Base-by-base conservation (phyloP, 371 early-diverging fungal species). In the Choanephora cucurbitarum region DNA sequence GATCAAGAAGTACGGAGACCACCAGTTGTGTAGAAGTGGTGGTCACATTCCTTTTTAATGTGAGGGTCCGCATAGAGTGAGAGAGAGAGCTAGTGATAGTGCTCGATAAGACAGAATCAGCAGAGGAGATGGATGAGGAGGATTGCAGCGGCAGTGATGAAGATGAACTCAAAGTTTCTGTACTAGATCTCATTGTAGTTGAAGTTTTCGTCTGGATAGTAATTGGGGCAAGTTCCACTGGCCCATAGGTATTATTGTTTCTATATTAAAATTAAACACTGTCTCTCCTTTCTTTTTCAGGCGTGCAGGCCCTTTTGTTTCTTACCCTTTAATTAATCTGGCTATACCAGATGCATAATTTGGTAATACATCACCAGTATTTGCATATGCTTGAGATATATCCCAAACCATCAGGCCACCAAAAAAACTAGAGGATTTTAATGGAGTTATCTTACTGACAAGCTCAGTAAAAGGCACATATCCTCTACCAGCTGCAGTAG, bases 331-430 rank as follows among this genome's bases (percentile, higher is more conserved):
- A 43, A 64, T 51, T 15, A 64, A 21, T 28, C 48, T 55, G 24
- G 49, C 23, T 11, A 64, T 43, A 21, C 64, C 64, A 46, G 54
- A 21, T 10, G 59, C 64, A 52, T 64, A 64, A 37, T 58, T 32
- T n/a, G 64, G 64, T n/a, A 58, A 52, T 3, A 64, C 56, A 46
- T 64, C 70, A 3, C 32, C 24, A 7, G 59, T 61, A 31, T 68
- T 77, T 48, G 69, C 73, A 75, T 50, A 76, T 41, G 79, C 68
- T 22, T 73, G 63, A 1, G 73, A 73, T 21, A 66, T 76, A 55
- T 86, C 87, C 88, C 88, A 87, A 15, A 86, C 72, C 80, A 83
- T 86, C 13, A 87, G 74, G 21, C 89, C 89, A 41, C 88, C 89
- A 58, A 84, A 85, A 9, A 59, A 69, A 58, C 64, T 66, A 45